Conservation (phyloP, 1,284 basidiomycete genomes). For the Prillingera fragicola region DNA sequence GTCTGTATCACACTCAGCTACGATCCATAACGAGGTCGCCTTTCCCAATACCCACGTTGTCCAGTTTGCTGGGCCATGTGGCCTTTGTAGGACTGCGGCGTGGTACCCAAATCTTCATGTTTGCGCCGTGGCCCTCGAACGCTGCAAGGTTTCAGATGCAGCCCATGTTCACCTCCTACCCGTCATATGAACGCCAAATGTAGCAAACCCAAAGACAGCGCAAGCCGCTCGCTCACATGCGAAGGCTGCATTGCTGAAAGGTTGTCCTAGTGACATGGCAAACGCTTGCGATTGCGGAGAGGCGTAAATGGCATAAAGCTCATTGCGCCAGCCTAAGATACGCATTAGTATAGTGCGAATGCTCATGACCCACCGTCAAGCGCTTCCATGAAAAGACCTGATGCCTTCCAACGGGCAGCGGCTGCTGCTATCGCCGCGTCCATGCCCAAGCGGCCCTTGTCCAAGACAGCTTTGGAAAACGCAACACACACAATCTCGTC, state of each 20-base stretch:
- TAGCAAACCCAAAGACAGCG: conserved; percentile 80
- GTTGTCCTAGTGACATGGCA: conserved; percentile 44
- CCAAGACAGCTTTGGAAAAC: conserved; percentile 22
- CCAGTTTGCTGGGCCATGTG: conserved; percentile 56
- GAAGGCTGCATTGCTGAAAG: conserved; percentile 63
- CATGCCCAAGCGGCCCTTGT: conserved; percentile 29
- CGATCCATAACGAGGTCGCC: neutral
- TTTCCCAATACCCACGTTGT: conserved; percentile 10
- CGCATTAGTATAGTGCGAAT: neutral
- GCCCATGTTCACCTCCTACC: conserved; percentile 23
- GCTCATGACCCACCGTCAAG: conserved; percentile 42
- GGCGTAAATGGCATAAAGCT: conserved; percentile 75
- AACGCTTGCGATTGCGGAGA: conserved; percentile 55
- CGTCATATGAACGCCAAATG: conserved; percentile 56
- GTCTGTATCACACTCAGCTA: conserved; percentile 34
- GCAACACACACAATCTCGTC: conserved; percentile 21
- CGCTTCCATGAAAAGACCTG: conserved; percentile 42
- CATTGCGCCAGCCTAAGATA: conserved; percentile 65
- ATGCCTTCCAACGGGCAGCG: conserved; percentile 40
- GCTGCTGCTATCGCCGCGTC: conserved; percentile 39
- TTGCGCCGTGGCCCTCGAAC: conserved; percentile 39
- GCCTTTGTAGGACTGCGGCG: conserved; percentile 77
- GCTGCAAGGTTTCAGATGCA: conserved; percentile 18
- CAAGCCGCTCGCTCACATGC: conserved; percentile 76
- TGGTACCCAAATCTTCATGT: conserved; percentile 76